Evolutionary conservation across 768 basidiomycete genomes (phyloP), one percentile per base, ranked within the genome.

Genomic region (Kwoniella botswanensis): DNA sequence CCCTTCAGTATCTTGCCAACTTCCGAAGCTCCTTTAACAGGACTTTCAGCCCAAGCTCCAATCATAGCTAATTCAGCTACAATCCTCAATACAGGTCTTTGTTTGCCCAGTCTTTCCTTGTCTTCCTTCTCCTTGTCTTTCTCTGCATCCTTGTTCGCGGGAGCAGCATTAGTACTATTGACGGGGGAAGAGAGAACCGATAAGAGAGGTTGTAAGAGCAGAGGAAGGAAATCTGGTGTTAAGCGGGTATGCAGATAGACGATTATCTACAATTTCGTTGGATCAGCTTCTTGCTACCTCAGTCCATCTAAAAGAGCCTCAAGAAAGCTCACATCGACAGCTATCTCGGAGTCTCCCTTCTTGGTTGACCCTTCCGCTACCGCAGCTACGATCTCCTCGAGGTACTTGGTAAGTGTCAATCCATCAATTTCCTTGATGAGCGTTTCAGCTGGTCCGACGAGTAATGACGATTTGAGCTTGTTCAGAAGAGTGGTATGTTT

Each of bases 401-500:
- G 87, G 82, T 99, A 98, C 84, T 97, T 98, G 85, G 94, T 94
- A 67, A 99, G 86, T 2, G 93, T 90, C 65, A 99, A 87, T 0
- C 91, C 87, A 72, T 94, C 91, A 73, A 97, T 90, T 78, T 99
- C 97, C 84, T 94, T 98, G 75, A 97, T 85, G 70, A 96, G 90
- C 77, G 93, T 90, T 76, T 94, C 93, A 12, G 82, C 67, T 0
- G 83, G 82, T 10, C 82, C 78, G 12, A 81, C 73, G 35, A 85
- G 79, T 78, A 98, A 87, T 18, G 93, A 92, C 79, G 91, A 93
- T 57, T 91, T 89, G 76, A 98, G 91, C 56, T 92, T 91, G 84
- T 96, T 98, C 74, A 97, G 94, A 72, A 98, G 88, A 6, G 94
- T 93, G 1, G 94, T 98, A 84, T 99, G 95, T 7, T 94, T 90